phyloP scores from a whole-genome alignment of 352 stramenopile genomes.

The Aphanomyces stellatus region DNA sequence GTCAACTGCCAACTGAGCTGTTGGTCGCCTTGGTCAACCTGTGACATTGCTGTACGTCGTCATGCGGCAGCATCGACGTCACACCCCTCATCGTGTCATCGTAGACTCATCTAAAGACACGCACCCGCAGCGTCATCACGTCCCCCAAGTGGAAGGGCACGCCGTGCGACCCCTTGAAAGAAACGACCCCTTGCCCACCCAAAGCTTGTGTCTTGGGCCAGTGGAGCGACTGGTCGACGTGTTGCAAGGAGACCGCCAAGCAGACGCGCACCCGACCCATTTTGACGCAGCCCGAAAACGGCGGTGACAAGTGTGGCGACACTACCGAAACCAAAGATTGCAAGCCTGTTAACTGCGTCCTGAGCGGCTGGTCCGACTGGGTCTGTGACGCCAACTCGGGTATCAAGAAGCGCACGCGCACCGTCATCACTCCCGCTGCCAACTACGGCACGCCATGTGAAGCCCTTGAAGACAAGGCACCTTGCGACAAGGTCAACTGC shows the following conservation, averaged over 20 bases:
- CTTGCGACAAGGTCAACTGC: constrained; percentile 37
- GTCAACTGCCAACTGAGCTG: constrained; percentile 30
- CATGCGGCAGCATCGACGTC: too few species aligned
- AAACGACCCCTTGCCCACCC: constrained; percentile 28
- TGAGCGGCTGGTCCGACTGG: constrained; percentile 26
- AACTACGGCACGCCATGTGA: constrained; percentile 36
- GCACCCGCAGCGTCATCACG: constrained; percentile 31
- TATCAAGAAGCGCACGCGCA: constrained; percentile 38
- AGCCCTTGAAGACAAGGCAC: constrained; percentile 25
- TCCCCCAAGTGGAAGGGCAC: constrained; percentile 28
- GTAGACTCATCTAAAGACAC: constrained; percentile 31
- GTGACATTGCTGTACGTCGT: too few species aligned
- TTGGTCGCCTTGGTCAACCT: constrained; percentile 28
- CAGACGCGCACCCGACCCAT: constrained; percentile 20
- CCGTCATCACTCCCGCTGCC: constrained; percentile 26
- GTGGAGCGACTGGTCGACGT: constrained; percentile 26
- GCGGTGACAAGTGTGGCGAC: background rate
- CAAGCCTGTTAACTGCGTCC: constrained; percentile 17
- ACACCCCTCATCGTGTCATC: too few species aligned
- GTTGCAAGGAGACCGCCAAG: constrained; percentile 31
- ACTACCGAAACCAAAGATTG: background rate
- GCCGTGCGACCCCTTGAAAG: constrained; percentile 28
- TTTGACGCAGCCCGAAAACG: background rate
- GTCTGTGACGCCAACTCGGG: constrained; percentile 36
- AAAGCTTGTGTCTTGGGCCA: background rate